These are phyloP conservation scores for Psidium guajava DNA, from an alignment of 345 rosid genomes.

Conservation along the genomic window DNA sequence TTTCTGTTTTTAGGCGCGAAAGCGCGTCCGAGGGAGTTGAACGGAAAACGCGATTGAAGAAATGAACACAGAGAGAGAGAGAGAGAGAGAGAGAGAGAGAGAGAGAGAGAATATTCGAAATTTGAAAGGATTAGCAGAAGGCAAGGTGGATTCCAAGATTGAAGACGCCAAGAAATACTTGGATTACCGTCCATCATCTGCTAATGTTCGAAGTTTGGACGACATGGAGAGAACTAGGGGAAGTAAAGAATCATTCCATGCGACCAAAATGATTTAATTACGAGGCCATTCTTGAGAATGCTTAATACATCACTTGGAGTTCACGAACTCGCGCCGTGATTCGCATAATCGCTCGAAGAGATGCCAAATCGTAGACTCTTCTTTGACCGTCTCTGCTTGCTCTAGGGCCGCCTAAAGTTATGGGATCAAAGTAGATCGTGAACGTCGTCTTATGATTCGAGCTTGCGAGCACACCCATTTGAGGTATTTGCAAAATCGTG, in stretches of 20 bases:
- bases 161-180: not conserved
- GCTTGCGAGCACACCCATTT: not conserved
- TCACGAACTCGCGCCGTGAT: too few species aligned
- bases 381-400: too few species aligned
- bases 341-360: too few species aligned
- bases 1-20: not conserved
- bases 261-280: accelerated
- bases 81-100: not conserved
- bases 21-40: not conserved
- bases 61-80: too few species aligned
- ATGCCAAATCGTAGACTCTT: too few species aligned
- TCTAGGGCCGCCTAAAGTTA: not conserved
- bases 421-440: not conserved
- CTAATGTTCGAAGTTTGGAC: not conserved
- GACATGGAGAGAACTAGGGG: not conserved
- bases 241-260: not conserved
- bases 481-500: not conserved
- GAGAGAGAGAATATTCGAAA: not conserved
- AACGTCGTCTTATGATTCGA: not conserved
- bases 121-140: too few species aligned
- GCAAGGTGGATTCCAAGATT: not conserved
- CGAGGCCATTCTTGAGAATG: not conserved
- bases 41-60: not conserved
- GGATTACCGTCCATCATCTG: not conserved
- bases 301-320: too few species aligned